These are phyloP conservation scores for Sarcodon aspratus DNA, from an alignment of 768 basidiomycete species.

Conservation along the genomic window DNA sequence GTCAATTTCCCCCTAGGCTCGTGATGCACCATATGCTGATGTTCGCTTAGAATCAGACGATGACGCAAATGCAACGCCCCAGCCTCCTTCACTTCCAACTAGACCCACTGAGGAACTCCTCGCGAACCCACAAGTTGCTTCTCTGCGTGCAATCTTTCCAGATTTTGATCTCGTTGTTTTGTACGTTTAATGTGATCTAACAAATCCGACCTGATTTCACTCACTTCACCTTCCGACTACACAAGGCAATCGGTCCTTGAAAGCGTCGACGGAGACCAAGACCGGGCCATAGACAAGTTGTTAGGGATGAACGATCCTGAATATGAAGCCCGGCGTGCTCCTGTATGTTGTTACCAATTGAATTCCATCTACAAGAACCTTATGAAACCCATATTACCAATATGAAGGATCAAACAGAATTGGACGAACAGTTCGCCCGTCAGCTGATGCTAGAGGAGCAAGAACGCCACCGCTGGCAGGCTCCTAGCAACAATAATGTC, in stretches of 20 bases:
- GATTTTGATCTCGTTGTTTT: slow-evolving; percentile 69
- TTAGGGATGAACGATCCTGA: slow-evolving; percentile 83
- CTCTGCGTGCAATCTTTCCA: slow-evolving; percentile 63
- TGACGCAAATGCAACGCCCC: background rate
- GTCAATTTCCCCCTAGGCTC: no score
- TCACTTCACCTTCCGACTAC: background rate
- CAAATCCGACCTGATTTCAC: background rate
- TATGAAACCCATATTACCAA: slow-evolving; percentile 3
- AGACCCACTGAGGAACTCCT: slow-evolving; percentile 3
- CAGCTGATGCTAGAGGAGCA: slow-evolving; percentile 49
- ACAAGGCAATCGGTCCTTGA: slow-evolving; percentile 59
- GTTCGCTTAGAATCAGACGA: no score
- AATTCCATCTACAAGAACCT: background rate
- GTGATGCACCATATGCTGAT: no score
- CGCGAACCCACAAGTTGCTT: slow-evolving; percentile 36
- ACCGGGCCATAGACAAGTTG: slow-evolving; percentile 63
- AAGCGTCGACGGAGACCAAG: slow-evolving; percentile 59
- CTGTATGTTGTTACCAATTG: background rate
- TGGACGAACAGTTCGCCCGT: slow-evolving; percentile 74
- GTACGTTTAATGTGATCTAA: slow-evolving; percentile 23
- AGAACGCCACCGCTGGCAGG: slow-evolving; percentile 3
- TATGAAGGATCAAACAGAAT: slow-evolving; percentile 45
- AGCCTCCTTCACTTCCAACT: background rate
- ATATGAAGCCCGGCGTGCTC: slow-evolving; percentile 21
- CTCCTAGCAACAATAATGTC: slow-evolving; percentile 6